Evolutionary conservation across 257 asterid species (phyloP).

Genomic region (Thymus mandschuricus): DNA sequence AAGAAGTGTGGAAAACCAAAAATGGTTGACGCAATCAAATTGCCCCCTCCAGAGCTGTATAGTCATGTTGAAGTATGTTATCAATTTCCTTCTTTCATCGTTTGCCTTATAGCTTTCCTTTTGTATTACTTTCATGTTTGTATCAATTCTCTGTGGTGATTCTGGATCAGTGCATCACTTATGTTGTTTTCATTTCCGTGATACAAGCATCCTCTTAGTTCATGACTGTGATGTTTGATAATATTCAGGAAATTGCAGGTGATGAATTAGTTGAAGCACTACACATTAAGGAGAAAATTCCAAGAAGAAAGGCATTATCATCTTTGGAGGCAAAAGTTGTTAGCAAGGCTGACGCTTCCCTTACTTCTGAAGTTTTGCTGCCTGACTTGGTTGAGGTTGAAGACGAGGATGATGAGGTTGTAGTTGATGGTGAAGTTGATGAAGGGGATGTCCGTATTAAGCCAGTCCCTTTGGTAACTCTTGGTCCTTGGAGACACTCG

Average conservation of each 20-base stretch:
- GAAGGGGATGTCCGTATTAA: slow-evolving; percentile 97
- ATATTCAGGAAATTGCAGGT: slow-evolving; percentile 90
- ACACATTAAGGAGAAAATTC: slow-evolving; percentile 84
- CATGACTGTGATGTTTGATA: slow-evolving; percentile 38
- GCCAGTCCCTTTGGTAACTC: slow-evolving; percentile 79
- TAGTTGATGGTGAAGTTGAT: slow-evolving; percentile 97
- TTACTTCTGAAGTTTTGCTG: slow-evolving; percentile 51
- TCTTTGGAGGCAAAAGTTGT: slow-evolving; percentile 75
- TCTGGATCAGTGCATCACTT: slow-evolving; percentile 3
- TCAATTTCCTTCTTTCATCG: slow-evolving; percentile 5
- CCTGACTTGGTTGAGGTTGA: slow-evolving; percentile 79
- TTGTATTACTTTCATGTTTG: slow-evolving; percentile 16
- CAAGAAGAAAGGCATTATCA: slow-evolving; percentile 84
- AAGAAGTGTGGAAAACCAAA: slow-evolving; percentile 88
- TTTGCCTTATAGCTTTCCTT: not conserved
- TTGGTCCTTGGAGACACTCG: slow-evolving; percentile 14
- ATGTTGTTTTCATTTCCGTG: slow-evolving; percentile 18
- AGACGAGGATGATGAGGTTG: slow-evolving; percentile 95
- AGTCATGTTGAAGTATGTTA: slow-evolving; percentile 84
- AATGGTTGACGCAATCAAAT: slow-evolving; percentile 86
- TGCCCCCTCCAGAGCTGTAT: slow-evolving; percentile 94
- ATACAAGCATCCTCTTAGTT: slow-evolving; percentile 30
- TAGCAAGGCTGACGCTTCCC: slow-evolving; percentile 59
- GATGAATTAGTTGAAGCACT: slow-evolving; percentile 78
- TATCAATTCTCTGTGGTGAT: slow-evolving; percentile 11